phyloP scores from a whole-genome alignment of 352 stramenopile species.

The Globisporangium spiculum region DNA sequence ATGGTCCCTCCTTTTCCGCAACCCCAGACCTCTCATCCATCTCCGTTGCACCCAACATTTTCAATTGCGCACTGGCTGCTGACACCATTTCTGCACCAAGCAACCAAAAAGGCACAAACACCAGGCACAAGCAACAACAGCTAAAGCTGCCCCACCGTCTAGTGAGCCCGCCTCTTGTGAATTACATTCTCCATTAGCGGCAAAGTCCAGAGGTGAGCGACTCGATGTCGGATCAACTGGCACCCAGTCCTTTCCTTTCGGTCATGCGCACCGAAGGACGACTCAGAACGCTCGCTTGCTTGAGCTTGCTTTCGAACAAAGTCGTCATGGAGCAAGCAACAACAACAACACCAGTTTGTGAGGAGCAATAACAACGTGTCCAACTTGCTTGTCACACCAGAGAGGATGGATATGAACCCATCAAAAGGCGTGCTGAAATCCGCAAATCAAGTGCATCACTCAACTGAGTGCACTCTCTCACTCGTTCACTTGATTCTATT shows the following conservation, averaged over 20 bases:
- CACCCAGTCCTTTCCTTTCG: background rate
- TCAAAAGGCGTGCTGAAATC: background rate
- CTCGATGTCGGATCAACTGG: background rate
- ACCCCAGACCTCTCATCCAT: background rate
- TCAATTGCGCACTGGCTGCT: background rate
- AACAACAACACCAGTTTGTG: background rate
- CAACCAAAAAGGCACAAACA: background rate
- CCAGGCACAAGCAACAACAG: background rate
- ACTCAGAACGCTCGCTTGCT: background rate
- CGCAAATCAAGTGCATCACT: background rate
- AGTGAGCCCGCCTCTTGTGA: background rate
- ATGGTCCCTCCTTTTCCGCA: slow-evolving; percentile 3
- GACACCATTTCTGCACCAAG: background rate
- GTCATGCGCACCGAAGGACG: background rate
- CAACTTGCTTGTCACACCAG: background rate
- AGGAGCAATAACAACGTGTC: background rate
- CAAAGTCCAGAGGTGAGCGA: background rate
- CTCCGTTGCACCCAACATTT: background rate
- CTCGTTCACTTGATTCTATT: background rate
- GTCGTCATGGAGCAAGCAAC: background rate
- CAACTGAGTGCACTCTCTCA: background rate
- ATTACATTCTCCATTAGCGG: background rate
- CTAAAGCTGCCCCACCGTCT: background rate
- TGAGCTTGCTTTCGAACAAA: background rate
- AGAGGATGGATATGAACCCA: background rate